These are phyloP conservation scores for Myriosclerotinia duriaeana DNA, from an alignment of 2,329 filamentous ascomycete species.

Conservation along the genomic window DNA sequence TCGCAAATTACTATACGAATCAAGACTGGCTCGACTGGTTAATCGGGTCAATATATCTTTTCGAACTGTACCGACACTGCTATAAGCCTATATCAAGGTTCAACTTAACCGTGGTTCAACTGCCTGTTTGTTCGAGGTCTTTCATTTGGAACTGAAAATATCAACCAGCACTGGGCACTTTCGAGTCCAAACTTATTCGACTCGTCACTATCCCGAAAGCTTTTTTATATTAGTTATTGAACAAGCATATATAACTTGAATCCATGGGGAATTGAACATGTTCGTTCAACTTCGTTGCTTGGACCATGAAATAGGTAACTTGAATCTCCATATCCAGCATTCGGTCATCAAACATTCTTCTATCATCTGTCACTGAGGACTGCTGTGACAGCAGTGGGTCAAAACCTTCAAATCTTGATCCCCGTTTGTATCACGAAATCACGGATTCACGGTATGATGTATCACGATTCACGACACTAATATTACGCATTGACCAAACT, in stretches of 20 bases:
- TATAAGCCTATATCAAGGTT: no score
- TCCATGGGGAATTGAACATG: no score
- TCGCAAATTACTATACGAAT: conserved; percentile 12
- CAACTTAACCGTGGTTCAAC: not conserved
- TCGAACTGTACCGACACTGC: not conserved
- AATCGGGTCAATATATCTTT: not conserved
- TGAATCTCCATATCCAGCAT: not conserved
- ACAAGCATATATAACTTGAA: not conserved
- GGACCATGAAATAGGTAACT: not conserved
- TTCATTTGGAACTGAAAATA: not conserved
- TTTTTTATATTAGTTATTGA: not conserved
- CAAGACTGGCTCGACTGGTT: conserved; percentile 2
- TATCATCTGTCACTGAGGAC: not conserved
- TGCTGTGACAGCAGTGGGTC: not conserved
- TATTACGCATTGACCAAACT: conserved; percentile 4
- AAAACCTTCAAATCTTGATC: not conserved
- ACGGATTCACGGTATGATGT: no score
- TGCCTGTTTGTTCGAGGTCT: not conserved
- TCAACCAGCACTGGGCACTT: not conserved
- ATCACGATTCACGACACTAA: no score
- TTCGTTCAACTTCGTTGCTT: no score
- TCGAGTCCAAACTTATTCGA: not conserved
- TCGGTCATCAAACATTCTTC: not conserved
- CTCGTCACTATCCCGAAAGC: not conserved
- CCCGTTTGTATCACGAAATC: conserved; percentile 9